Evolutionary conservation across 2,329 filamentous ascomycete species (phyloP).

Genomic region (Botrytis tulipae): DNA sequence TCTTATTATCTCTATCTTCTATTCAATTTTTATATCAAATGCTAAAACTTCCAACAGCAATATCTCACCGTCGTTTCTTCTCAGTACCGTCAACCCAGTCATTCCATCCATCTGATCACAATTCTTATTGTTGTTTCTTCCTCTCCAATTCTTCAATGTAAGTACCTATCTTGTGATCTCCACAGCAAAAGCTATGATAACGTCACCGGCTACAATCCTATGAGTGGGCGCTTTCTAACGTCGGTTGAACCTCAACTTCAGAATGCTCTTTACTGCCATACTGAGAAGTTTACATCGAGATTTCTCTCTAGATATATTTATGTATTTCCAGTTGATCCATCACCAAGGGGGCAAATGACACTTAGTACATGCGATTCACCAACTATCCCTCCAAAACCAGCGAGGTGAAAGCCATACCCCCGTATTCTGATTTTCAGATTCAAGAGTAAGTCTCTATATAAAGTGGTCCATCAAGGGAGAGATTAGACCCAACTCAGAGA

Average conservation of each 20-base stretch:
- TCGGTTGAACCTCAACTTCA: too few relatives aligned
- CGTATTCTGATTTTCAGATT: neutral
- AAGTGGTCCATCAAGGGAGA: neutral
- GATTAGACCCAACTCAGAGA: neutral
- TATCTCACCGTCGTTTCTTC: neutral
- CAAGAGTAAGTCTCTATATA: neutral
- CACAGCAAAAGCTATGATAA: rapidly evolving
- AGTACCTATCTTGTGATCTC: too few relatives aligned
- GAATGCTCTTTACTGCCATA: neutral
- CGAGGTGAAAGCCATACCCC: neutral
- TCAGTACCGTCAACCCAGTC: neutral
- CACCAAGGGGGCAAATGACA: neutral
- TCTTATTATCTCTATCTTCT: neutral
- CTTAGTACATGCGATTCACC: neutral
- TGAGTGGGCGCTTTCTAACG: too few relatives aligned
- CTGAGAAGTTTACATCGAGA: neutral
- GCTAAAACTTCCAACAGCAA: neutral
- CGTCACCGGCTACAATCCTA: too few relatives aligned
- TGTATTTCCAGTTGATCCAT: neutral
- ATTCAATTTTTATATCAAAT: neutral
- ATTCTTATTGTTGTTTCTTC: rapidly evolving
- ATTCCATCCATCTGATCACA: too few relatives aligned
- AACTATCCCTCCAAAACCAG: neutral
- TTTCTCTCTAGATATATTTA: neutral
- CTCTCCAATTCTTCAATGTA: too few relatives aligned